These are phyloP conservation scores for Piper longum DNA, from an alignment of 164 flowering plant genomes.

Conservation along the genomic window DNA sequence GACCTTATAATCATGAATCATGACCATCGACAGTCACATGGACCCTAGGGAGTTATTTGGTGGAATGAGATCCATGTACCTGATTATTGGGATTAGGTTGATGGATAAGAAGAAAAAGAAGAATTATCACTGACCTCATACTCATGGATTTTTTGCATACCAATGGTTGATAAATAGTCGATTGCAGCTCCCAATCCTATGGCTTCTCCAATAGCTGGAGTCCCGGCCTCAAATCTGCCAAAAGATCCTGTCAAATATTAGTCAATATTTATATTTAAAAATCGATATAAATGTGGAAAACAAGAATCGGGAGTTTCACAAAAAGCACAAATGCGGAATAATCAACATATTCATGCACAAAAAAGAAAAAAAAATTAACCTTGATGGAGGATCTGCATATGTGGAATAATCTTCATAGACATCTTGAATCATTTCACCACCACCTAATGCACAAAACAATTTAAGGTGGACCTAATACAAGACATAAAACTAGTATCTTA, in stretches of 20 bases:
- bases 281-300: background rate
- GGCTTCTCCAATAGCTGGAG: slow-evolving; percentile 96
- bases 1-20: too few relatives aligned
- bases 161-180: slow-evolving; percentile 76
- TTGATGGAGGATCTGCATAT: slow-evolving; percentile 96
- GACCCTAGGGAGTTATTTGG: too few relatives aligned
- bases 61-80: too few relatives aligned
- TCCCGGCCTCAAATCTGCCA: slow-evolving; percentile 96
- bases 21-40: too few relatives aligned
- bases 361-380: slow-evolving; percentile 21
- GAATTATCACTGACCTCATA: slow-evolving; percentile 47
- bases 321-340: background rate
- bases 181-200: slow-evolving; percentile 92
- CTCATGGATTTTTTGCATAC: slow-evolving; percentile 89
- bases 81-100: too few relatives aligned
- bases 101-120: background rate
- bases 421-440: slow-evolving; percentile 98
- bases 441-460: slow-evolving; percentile 36
- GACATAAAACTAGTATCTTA: background rate
- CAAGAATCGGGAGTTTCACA: background rate
- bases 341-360: background rate
- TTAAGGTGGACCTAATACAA: background rate
- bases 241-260: slow-evolving; percentile 2
- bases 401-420: slow-evolving; percentile 89
- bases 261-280: background rate